phyloP scores from a whole-genome alignment of 495 filamentous ascomycete species.

The Penicillium parvum region DNA sequence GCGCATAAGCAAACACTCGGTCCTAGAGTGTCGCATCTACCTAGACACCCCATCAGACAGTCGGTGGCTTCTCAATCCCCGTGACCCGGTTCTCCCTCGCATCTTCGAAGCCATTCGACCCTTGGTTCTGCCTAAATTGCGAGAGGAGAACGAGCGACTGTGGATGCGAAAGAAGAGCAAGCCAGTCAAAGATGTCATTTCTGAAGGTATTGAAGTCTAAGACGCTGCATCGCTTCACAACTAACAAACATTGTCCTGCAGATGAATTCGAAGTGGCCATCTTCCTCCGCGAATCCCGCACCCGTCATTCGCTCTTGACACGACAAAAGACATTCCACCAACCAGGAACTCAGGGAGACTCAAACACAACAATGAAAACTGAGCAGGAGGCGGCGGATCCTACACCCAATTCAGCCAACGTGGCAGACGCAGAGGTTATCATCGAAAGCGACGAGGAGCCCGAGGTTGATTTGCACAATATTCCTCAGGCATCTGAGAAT shows the following conservation, averaged over 20 bases:
- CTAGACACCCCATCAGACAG: conserved; percentile 82
- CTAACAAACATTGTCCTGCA: conserved; percentile 35
- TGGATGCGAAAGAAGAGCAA: conserved; percentile 58
- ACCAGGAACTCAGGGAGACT: conserved; percentile 45
- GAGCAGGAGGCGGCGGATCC: conserved; percentile 49
- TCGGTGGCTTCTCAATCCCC: conserved; percentile 71
- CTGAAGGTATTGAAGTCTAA: conserved; percentile 68
- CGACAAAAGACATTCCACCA: conserved; percentile 71
- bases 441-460: conserved; percentile 41
- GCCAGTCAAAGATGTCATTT: conserved; percentile 81
- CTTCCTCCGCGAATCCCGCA: conserved; percentile 83
- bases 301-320: conserved; percentile 82
- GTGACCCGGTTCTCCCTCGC: conserved; percentile 68
- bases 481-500: conserved; percentile 28
- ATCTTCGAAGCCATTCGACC: conserved; percentile 81
- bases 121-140: conserved; percentile 80
- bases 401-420: conserved; percentile 46
- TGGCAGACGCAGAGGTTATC: conserved; percentile 33
- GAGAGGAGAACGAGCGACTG: conserved; percentile 74
- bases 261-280: conserved; percentile 95
- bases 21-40: conserved; percentile 92
- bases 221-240: too few relatives aligned
- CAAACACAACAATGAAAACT: conserved; percentile 40
- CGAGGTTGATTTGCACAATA: conserved; percentile 31
- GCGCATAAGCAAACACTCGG: conserved; percentile 80